Conservation (phyloP, 2,329 filamentous ascomycete species). For the Colletotrichum plurivorum region DNA sequence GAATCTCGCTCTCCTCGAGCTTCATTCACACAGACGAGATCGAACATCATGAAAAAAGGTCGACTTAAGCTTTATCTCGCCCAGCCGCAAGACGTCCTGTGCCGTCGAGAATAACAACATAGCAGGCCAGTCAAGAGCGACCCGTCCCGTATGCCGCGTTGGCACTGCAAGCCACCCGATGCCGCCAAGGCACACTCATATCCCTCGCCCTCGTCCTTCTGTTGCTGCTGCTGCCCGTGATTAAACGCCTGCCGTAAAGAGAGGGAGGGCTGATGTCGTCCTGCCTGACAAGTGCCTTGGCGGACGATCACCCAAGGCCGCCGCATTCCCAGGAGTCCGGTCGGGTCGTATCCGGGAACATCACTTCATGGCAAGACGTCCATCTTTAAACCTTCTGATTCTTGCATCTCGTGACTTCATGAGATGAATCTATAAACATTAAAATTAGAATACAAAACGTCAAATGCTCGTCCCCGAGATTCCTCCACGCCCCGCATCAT, state of each 20-base stretch:
- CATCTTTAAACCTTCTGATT: background rate
- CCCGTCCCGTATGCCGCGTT: slow-evolving; percentile 25
- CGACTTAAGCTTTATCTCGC: slow-evolving; percentile 21
- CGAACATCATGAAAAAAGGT: background rate
- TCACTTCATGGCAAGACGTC: too few relatives aligned
- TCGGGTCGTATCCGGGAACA: background rate
- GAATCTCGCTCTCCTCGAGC: background rate
- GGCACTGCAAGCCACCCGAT: slow-evolving; percentile 38
- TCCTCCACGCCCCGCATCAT: slow-evolving; percentile 14
- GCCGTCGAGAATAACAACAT: background rate
- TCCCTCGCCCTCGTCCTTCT: background rate
- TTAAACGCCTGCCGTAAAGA: background rate
- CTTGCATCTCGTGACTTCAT: background rate
- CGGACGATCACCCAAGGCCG: background rate
- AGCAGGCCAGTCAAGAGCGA: slow-evolving; percentile 22
- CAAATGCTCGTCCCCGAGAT: background rate
- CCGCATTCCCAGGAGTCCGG: slow-evolving; percentile 10
- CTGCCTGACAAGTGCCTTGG: slow-evolving; percentile 8
- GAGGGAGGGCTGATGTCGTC: background rate
- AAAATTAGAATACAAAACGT: background rate
- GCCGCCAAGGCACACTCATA: slow-evolving; percentile 27
- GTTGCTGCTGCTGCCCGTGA: background rate
- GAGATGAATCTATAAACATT: background rate
- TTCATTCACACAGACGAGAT: background rate
- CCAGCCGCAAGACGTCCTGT: background rate